Conservation (phyloP, 768 basidiomycete species). For the Amanita phalloides region DNA sequence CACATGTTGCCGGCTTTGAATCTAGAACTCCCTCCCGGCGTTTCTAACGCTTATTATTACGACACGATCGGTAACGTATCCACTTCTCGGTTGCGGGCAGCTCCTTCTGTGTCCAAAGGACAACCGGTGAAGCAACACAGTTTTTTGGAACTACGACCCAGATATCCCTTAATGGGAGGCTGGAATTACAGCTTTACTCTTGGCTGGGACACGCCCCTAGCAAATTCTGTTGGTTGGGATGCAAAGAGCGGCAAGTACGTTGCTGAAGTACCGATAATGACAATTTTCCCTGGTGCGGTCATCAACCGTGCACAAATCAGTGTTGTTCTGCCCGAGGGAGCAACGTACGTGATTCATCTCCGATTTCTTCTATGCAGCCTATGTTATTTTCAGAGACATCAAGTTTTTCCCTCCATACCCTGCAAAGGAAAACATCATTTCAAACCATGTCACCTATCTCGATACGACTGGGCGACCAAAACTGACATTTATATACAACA, state of each 20-base stretch:
- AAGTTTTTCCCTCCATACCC: conserved; percentile 72
- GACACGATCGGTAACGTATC: conserved; percentile 96
- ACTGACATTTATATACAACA: conserved; percentile 59
- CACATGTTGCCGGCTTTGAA: conserved; percentile 65
- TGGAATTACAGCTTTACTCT: conserved; percentile 97
- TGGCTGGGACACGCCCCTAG: conserved; percentile 85
- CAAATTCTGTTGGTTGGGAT: conserved; percentile 61
- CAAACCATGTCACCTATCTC: conserved; percentile 79
- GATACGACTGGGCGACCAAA: conserved; percentile 85
- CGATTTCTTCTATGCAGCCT: background rate
- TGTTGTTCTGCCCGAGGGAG: conserved; percentile 90
- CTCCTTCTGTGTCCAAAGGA: conserved; percentile 54
- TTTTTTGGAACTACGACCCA: conserved; percentile 72
- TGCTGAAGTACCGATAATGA: conserved; percentile 80
- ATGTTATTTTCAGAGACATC: conserved; percentile 47
- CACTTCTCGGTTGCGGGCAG: conserved; percentile 72
- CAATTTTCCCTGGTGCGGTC: conserved; percentile 66
- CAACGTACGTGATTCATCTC: conserved; percentile 51
- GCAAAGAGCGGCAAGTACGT: conserved; percentile 53
- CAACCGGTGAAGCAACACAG: conserved; percentile 44
- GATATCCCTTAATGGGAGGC: conserved; percentile 90
- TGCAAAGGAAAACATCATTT: conserved; percentile 44
- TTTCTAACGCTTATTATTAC: conserved; percentile 79
- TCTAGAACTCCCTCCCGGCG: conserved; percentile 76
- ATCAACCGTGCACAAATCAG: conserved; percentile 71